Evolutionary conservation across 1,284 basidiomycete species (phyloP).

Genomic region (Crucibulum parvulum): DNA sequence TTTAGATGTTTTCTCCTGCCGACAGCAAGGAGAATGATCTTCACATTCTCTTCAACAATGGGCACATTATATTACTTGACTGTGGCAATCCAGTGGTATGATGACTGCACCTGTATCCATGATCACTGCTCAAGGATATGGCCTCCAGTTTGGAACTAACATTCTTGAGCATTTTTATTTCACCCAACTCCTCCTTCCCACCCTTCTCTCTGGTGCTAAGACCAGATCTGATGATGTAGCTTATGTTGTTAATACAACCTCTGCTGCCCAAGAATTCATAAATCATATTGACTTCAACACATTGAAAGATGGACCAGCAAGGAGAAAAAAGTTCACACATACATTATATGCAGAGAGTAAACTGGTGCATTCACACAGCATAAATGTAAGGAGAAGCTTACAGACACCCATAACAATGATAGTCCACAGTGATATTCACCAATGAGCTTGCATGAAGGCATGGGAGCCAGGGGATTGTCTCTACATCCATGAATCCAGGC

Average conservation of each 20-base stretch:
- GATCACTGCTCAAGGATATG: slow-evolving; percentile 59
- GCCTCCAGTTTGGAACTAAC: slow-evolving; percentile 62
- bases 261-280: slow-evolving; percentile 35
- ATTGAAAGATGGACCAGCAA: slow-evolving; percentile 34
- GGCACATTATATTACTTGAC: slow-evolving; percentile 33
- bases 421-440: slow-evolving; percentile 57
- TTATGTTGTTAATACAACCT: slow-evolving; percentile 57
- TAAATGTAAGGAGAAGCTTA: not conserved
- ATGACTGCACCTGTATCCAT: slow-evolving; percentile 56
- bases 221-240: slow-evolving; percentile 42
- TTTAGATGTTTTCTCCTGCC: not conserved
- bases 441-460: slow-evolving; percentile 57
- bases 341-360: slow-evolving; percentile 58
- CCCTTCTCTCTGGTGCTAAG: slow-evolving; percentile 45
- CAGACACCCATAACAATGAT: not conserved
- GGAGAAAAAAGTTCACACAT: slow-evolving; percentile 31
- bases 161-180: slow-evolving; percentile 56
- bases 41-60: slow-evolving; percentile 61
- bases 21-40: slow-evolving; percentile 53
- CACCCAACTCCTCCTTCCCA: slow-evolving; percentile 56
- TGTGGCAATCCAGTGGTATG: slow-evolving; percentile 67
- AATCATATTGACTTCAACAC: slow-evolving; percentile 37
- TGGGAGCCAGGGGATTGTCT: slow-evolving; percentile 56
- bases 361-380: slow-evolving; percentile 39
- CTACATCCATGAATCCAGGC: slow-evolving; percentile 55